Evolutionary conservation across 371 early-diverging fungal genomes (phyloP).

Genomic region (Rhizopus delemar): DNA sequence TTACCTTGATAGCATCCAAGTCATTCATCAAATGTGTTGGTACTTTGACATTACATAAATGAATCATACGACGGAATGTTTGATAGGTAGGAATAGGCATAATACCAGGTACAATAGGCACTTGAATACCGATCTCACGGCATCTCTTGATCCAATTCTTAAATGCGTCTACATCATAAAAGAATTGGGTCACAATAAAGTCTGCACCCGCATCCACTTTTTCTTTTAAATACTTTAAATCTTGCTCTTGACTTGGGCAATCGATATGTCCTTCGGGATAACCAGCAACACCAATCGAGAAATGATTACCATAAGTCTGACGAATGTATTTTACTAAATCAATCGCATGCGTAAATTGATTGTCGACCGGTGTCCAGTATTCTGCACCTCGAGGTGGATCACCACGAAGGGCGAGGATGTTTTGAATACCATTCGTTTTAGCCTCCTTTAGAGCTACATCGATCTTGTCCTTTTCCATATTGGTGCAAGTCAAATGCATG

Average conservation of each 20-base stretch:
- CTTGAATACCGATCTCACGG: conserved; percentile 69
- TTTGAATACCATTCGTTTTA: conserved; percentile 85
- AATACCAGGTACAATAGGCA: conserved; percentile 92
- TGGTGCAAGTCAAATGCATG: conserved; percentile 97
- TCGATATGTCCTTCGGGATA: conserved; percentile 96
- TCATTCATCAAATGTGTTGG: conserved; percentile 66
- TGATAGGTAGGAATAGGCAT: conserved; percentile 93
- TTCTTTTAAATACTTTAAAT: conserved; percentile 69
- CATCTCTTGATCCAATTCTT: conserved; percentile 74
- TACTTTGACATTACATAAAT: conserved; percentile 78
- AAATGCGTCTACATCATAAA: conserved; percentile 82
- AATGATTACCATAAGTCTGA: conserved; percentile 84
- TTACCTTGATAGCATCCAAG: conserved; percentile 80
- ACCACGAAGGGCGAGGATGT: conserved; percentile 95
- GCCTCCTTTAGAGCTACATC: conserved; percentile 84
- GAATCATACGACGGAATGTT: conserved; percentile 86
- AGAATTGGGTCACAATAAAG: conserved; percentile 93
- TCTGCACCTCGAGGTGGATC: conserved; percentile 80
- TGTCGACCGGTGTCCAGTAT: conserved; percentile 79
- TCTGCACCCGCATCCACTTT: conserved; percentile 94
- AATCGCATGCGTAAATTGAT: conserved; percentile 80
- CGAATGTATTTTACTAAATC: conserved; percentile 94
- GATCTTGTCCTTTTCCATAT: conserved; percentile 89
- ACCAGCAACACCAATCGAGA: conserved; percentile 95
- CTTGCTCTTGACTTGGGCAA: conserved; percentile 48